Evolutionary conservation across 768 basidiomycete species (phyloP).

Genomic region (Mycena rosella): DNA sequence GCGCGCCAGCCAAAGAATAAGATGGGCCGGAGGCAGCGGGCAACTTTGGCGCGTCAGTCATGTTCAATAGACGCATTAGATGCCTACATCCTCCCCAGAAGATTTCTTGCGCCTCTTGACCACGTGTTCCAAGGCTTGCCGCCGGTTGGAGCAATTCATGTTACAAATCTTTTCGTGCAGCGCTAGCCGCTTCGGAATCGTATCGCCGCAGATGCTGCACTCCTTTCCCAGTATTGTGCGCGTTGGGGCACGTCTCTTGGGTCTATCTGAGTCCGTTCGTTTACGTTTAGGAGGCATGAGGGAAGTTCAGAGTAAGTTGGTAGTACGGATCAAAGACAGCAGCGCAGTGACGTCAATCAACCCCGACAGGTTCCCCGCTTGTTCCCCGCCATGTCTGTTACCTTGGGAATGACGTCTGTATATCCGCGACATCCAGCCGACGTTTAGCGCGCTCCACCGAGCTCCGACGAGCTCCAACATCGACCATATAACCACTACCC

Average conservation of each 20-base stretch:
- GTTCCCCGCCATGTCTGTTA: no score
- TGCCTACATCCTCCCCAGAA: neutral
- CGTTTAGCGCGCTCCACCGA: neutral
- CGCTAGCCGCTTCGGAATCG: conserved; percentile 7
- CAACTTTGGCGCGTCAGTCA: neutral
- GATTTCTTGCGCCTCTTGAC: neutral
- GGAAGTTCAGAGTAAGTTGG: neutral
- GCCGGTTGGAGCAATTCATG: neutral
- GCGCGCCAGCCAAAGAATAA: neutral
- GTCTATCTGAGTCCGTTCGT: neutral
- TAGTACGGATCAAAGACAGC: neutral
- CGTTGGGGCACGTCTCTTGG: neutral
- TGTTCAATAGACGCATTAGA: neutral
- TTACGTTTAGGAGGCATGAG: neutral
- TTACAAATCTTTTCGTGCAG: conserved; percentile 20
- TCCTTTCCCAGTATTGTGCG: neutral
- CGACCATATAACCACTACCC: neutral
- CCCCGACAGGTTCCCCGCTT: no score
- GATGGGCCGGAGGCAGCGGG: neutral
- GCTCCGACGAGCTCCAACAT: neutral
- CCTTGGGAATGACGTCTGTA: no score
- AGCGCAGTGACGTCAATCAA: neutral
- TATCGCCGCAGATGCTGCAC: conserved; percentile 16
- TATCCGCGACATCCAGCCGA: neutral
- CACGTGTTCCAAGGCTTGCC: neutral